phyloP scores from a whole-genome alignment of 768 basidiomycete species.

The Tylopilus felleus region DNA sequence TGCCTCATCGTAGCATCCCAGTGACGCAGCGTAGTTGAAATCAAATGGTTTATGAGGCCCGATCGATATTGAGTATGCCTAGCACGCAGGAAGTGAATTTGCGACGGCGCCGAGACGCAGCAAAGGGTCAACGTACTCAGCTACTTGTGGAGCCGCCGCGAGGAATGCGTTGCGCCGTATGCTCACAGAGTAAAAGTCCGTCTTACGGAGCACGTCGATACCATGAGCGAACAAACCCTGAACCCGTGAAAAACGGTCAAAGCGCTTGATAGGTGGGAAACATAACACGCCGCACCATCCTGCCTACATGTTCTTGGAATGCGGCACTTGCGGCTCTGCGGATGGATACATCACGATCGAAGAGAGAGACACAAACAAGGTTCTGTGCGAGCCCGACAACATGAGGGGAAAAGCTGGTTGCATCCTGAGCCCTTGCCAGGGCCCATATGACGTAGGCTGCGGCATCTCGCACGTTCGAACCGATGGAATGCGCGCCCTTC shows the following conservation, averaged over 20 bases:
- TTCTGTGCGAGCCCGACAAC: slow-evolving; percentile 62
- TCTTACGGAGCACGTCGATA: slow-evolving; percentile 86
- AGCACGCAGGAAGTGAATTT: slow-evolving; percentile 9
- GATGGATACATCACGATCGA: slow-evolving; percentile 93
- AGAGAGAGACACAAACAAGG: slow-evolving; percentile 78
- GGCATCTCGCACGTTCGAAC: slow-evolving; percentile 91
- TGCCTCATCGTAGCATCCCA: slow-evolving; percentile 85
- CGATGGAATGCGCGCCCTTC: slow-evolving; percentile 90
- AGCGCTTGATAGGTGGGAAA: slow-evolving; percentile 2
- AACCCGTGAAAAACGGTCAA: slow-evolving; percentile 20
- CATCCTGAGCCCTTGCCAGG: slow-evolving; percentile 73
- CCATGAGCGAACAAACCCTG: slow-evolving; percentile 91
- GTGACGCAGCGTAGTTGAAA: slow-evolving; percentile 74
- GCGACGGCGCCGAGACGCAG: not conserved
- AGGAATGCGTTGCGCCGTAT: slow-evolving; percentile 80
- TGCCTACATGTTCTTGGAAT: slow-evolving; percentile 94
- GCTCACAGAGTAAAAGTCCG: slow-evolving; percentile 94
- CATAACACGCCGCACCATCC: slow-evolving; percentile 60
- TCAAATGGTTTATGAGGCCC: slow-evolving; percentile 66
- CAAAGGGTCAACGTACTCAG: slow-evolving; percentile 57
- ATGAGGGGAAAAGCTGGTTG: slow-evolving; percentile 55
- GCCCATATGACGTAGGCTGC: slow-evolving; percentile 96
- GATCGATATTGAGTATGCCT: slow-evolving; percentile 79
- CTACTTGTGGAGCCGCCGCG: slow-evolving; percentile 81
- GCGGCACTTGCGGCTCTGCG: slow-evolving; percentile 95